Evolutionary conservation across 768 basidiomycete species (phyloP), one percentile per base, ranked within the genome.

Genomic region (Tulasnella sp.): DNA sequence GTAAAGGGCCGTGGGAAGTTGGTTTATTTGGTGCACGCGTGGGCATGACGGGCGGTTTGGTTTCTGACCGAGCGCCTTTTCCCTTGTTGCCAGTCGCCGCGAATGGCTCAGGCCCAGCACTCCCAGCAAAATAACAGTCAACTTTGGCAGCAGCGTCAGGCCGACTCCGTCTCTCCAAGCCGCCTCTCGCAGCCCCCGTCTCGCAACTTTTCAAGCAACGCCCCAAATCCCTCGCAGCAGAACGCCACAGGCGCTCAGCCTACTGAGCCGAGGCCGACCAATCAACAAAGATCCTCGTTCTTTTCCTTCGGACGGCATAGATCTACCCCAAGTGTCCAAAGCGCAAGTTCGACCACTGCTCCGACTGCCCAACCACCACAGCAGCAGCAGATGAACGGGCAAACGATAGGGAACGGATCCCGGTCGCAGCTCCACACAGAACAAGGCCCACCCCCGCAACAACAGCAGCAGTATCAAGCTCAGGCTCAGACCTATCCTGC

Each of bases 251-350:
- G 44, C 36, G 31, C 44, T 39, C 44, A 44, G 48, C 58, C 71
- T 34, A 62, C 48, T 42, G 58, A 77, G 42, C 8, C 76, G 2
- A 77, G 44, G 56, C 36, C 78, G 27, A 48, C 31, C 27, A 79
- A 74, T 44, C 31, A 46, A 34, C 21, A 31, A 62, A 62, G 68
- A n/a, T n/a, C 36, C 0, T 79, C 78, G 39, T 79, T 79, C 73
- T 79, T 79, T 71, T 79, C 78, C 7, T 79, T 79, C 71, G 78
- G 78, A 19, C 78, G 78, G 21, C 71, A 74, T 40, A 79, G 74
- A 77, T 71, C 76, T 27, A 36, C 52, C 12, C 12, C 19, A 27
- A 79, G 58, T 68, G 76, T 62, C 18, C 62, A 68, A 36, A 68
- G 62, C 62, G 27, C 18, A 6, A 68, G 16, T 19, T 2, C 62